Evolutionary conservation across 2,329 filamentous ascomycete species (phyloP), one percentile per base, ranked within the genome.

Genomic region (Penicillium sp.): DNA sequence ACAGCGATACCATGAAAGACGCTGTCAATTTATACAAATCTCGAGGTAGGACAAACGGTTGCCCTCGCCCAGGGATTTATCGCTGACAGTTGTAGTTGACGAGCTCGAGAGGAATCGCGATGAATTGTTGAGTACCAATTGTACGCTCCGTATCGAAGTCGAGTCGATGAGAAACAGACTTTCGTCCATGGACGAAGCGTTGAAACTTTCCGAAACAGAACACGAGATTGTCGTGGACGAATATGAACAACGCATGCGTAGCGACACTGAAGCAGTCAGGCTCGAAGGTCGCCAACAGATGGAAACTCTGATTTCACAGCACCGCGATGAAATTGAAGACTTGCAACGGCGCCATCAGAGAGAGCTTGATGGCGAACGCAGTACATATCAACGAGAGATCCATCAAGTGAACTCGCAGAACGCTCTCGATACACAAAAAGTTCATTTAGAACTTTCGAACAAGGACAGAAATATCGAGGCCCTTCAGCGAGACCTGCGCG

Each of bases 1-100:
- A 90, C 55, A 86, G 84, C 64, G 86, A 83, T 56, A 82, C 80
- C 5, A 78, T 91, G 59, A 90, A 93, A 64, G 88, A 94, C 60
- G 83, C 86, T 0, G 80, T 95, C 47, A 84, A 87, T 16, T 65
- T 89, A 9, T 88, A 89, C 62, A 95, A 93, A 68, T 81, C 80
- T 52, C 83, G 86, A 81, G 84, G 90, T 94, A 78, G 5, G 40
- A 9, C 24, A 21, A 12, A 12, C 9, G 40, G 14, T 21, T 2
- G 5, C 11, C 3, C 30, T 33, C 3, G 18, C 8, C 16, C 28
- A 33, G 55, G 58, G 56, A 9, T 59, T 52, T 33, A 2, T 40
- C 48, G 40, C 51, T 59, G 20, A 59, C 50, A 49, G 8, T 8
- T 43, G n/a, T 40, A 84, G 82, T 84, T 43, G 74, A 72, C 46